phyloP scores from a whole-genome alignment of 192 early-diverging fungal species.

The Podila clonocystis region DNA sequence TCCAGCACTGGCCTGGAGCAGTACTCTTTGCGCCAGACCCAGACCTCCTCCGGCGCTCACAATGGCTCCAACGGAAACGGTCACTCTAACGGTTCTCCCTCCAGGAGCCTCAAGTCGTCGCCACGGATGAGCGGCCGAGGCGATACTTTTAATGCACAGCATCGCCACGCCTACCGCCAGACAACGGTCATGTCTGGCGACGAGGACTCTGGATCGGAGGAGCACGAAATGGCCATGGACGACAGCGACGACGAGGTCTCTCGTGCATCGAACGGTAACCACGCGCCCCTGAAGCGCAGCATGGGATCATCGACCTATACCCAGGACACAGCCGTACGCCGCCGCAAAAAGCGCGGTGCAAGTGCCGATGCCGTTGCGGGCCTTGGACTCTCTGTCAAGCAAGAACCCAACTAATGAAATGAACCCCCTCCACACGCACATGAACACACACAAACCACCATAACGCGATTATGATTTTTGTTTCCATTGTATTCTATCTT shows the following conservation, averaged over 20 bases:
- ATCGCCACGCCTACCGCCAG: conserved; percentile 44
- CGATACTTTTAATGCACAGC: neutral
- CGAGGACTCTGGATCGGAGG: conserved; percentile 42
- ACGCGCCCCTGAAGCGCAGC: conserved; percentile 42
- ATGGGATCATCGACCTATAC: conserved; percentile 41
- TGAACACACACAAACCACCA: too few species aligned
- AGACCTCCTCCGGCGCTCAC: neutral
- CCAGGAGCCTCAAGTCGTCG: conserved; percentile 34
- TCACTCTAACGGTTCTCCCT: conserved; percentile 15
- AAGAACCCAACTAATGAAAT: conserved; percentile 25
- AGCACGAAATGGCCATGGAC: conserved; percentile 36
- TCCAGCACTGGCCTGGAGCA: conserved; percentile 26
- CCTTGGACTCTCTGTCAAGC: conserved; percentile 30
- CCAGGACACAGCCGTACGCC: conserved; percentile 43
- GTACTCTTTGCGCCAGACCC: conserved; percentile 45
- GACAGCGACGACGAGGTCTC: conserved; percentile 34
- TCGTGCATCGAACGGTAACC: neutral
- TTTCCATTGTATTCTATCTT: neutral
- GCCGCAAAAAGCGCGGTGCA: conserved; percentile 50
- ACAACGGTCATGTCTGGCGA: conserved; percentile 45
- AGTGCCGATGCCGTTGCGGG: conserved; percentile 46
- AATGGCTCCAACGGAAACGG: conserved; percentile 7
- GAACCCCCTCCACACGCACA: too few species aligned
- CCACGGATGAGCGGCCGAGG: conserved; percentile 27
- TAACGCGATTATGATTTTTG: too few species aligned